Conservation (phyloP, 2,329 filamentous ascomycete species). For the Orbilia oligospora region DNA sequence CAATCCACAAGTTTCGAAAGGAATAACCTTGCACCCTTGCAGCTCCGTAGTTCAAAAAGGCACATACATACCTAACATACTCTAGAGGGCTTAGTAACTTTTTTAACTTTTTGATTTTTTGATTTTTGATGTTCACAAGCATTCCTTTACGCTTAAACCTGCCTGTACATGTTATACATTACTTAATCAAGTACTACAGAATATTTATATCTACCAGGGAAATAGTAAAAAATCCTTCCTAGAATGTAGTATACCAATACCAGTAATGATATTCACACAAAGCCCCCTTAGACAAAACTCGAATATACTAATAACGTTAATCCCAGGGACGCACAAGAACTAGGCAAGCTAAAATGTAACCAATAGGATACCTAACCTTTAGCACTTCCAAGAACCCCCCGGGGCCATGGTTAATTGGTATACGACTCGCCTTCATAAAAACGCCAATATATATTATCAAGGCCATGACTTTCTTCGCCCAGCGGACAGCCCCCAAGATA, state of each 20-base stretch:
- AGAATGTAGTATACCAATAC: constrained; percentile 2
- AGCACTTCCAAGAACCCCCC: too few species aligned
- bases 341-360: not conserved
- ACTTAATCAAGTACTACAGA: not conserved
- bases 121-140: not conserved
- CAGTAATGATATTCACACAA: constrained; percentile 11
- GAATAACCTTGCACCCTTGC: constrained; percentile 16
- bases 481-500: not conserved
- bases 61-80: not conserved
- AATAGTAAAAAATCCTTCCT: not conserved
- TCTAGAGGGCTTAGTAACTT: constrained; percentile 4
- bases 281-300: not conserved
- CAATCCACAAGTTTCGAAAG: constrained; percentile 2
- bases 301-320: constrained; percentile 12
- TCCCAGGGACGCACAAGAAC: not conserved
- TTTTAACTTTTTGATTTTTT: too few species aligned
- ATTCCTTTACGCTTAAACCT: constrained; percentile 27
- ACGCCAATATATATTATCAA: too few species aligned
- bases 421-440: too few species aligned
- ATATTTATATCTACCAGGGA: not conserved
- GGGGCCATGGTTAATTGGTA: too few species aligned
- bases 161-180: not conserved
- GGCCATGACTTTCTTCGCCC: not conserved
- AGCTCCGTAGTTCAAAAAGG: not conserved
- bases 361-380: too few species aligned